Base-by-base conservation (phyloP, 441 rosid genomes). In the Isatis lusitanica region DNA sequence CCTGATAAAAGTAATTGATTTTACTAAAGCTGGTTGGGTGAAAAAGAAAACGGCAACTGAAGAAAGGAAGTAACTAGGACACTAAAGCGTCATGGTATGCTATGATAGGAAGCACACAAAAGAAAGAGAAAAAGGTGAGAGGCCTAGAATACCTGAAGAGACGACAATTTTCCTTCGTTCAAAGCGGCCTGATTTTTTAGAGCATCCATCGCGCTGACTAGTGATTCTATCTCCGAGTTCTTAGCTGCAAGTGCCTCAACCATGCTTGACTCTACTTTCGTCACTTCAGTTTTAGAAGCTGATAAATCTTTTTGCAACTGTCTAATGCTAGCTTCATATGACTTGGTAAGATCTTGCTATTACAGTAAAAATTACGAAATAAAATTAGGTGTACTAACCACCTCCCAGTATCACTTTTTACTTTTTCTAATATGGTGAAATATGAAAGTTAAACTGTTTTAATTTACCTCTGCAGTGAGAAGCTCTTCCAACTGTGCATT, bases 401-500 rank as follows among this genome's bases (percentile, higher is more conserved):
- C 9, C 42, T 74, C 52, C 30, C 55, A 57, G 53, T 70, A 62
- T 71, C 63, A 24, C 70, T 48, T 72, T 26, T 40, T 43, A 55
- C 9, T 24, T 56, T 56, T 60, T 70, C 61, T 58, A 55, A 35
- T 69, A 57, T 39, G 55, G 39, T 70, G 15, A 30, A 31, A 57
- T 55, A 31, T 17, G 68, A 58, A 78, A 76, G 47, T 59, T 26
- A 77, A 9, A 60, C 40, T 46, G 42, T 21, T n/a, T 17, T 36
- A 55, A 36, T 61, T 83, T 79, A 91, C 99, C 97, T 93, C 99
- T 17, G 97, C 87, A 73, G 82, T 78, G 60, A 96, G 97, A 88
- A 96, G 98, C 81, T 96, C 99, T 84, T 96, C 99, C 73, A 96
- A 85, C 85, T 96, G 98, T 63, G 97, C 90, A 85, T 93, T 96